Base-by-base conservation (phyloP, 2,329 filamentous ascomycete species). In the Blumeria graminis region DNA sequence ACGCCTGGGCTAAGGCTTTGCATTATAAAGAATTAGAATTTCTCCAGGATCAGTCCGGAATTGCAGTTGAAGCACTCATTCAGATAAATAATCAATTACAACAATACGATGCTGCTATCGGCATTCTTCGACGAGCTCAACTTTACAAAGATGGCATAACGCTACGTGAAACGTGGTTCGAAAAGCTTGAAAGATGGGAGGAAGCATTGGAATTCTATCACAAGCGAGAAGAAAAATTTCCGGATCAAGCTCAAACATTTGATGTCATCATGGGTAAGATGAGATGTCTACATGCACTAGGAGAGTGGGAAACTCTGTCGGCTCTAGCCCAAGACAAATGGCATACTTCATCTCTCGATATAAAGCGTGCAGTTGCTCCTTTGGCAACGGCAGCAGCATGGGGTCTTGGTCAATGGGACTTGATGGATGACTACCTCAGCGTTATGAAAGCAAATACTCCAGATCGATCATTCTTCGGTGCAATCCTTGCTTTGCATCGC, bases 11-110 rank as follows among this genome's bases (percentile, higher is more conserved):
- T 36, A 99, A 99, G 70, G 92, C 92, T 9, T 73, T 99, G 41
- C 92, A 99, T 66, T 99, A 98, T 72, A 99, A 99, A 67, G 92
- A 99, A 68, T 75, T 98, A 0, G 93, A 99, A 66, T 99, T 98
- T 68, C 79, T 96, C 58, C 90, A 95, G 62, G 93, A 98, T 67
- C 92, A 96, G 68, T 96, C 90, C 67, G 87, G 88, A 16, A 86
- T 85, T 57, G 89, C 90, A 2, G 92, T 98, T 0, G 92, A 99
- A 69, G 93, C 93, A 7, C 74, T 99, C 58, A 99, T 99, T 63
- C 92, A 90, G 60, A 98, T 99, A 72, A 99, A 99, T 71, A 98
- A 99, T 66, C 90, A 98, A 67, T 77, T 99, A 6, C 92, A 98
- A 68, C 92, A 99, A 68, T 95, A 92, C 7, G 92, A 99, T 69